Base-by-base conservation (phyloP, 805 yeast species). In the Priceomyces medius region DNA sequence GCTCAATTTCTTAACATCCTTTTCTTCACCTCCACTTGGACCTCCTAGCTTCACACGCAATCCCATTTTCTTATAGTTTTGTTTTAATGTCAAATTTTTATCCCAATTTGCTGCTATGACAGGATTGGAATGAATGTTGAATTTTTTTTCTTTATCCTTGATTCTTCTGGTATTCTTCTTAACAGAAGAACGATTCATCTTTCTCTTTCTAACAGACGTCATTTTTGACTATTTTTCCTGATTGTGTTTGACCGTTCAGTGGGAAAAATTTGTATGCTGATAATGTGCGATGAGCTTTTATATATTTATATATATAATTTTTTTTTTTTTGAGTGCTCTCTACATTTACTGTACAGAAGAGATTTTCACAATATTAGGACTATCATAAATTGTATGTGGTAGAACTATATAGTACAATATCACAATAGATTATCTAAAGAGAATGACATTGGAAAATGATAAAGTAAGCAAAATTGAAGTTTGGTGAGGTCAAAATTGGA, bases 81-180 rank as follows among this genome's bases (percentile, higher is more conserved):
- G 98, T 39, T 80, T 74, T 45, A 90, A 67, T 0, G 98, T 90
- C 42, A 83, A 71, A 9, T 77, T 76, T 44, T 81, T 77, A 64
- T 93, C 96, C 99, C 99, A 93, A 61, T 89, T 77, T 24, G 80
- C 86, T 3, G 88, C 95, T 47, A 93, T 85, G 47, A 93, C 78
- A 2, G 95, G 86, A 57, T 88, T 88, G 0, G 86, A 73, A 36
- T 74, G 73, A 23, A 86, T 79, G 46, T 80, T 80, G 44, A 83
- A 68, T 50, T 82, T 74, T 58, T 85, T 77, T 52, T 81, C 83
- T 54, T 77, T 80, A 55, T 85, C 90, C 59, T 88, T 88, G 37
- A 59, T 61, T 49, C 81, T 74, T 61, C 93, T 77, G 21, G 93
- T 80, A 51, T 76, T 79, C 64, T 85, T 88, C 51, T 73, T 70